Base-by-base conservation (phyloP, 2,329 filamentous ascomycete species). In the Chaetomiaceae sp. region DNA sequence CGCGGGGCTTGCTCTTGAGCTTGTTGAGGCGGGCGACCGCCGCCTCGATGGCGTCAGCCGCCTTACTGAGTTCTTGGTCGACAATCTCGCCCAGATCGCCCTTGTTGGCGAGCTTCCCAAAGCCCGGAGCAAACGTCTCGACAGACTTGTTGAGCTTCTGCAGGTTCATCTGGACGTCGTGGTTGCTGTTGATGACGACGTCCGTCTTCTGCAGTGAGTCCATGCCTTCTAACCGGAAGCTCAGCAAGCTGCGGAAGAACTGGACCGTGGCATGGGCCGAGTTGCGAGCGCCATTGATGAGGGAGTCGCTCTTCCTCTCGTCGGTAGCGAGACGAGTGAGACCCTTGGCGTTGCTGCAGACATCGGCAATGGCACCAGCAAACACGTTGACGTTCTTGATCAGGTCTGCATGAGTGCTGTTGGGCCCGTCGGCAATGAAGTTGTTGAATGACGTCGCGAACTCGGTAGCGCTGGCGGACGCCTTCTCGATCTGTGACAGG, bases 401-500 rank as follows among this genome's bases (percentile, higher is more conserved):
- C 57, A 99, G 87, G 55, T 96, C 91, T 2, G 88, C 83, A 65
- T 96, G 90, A 9, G 85, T 85, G 67, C 89, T 90, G 69, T 91
- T 95, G 5, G 92, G 91, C 0, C 94, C 94, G 67, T 99, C 94
- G 7, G 92, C 94, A 64, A 99, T 95, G 70, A 95, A 97, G 72
- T 95, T 95, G 76, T 96, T 99, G 79, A 97, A 99, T 0, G 94
- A 87, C 0, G 92, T 97, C 1, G 92, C 94, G 71, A 99, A 99
- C 68, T 99, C 94, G 71, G 95, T 97, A 12, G 94, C 90, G 60
- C 85, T 95, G 9, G 91, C 84, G 7, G 91, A 94, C 0, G 94
- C 91, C 75, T 97, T 99, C 69, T 99, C 94, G 54, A 97, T 91
- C 69, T 97, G 92, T 2, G 92, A 97, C 47, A 99, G 78, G 12